Evolutionary conservation across 2,329 filamentous ascomycete species (phyloP).

Genomic region (Aspergillus sp.): DNA sequence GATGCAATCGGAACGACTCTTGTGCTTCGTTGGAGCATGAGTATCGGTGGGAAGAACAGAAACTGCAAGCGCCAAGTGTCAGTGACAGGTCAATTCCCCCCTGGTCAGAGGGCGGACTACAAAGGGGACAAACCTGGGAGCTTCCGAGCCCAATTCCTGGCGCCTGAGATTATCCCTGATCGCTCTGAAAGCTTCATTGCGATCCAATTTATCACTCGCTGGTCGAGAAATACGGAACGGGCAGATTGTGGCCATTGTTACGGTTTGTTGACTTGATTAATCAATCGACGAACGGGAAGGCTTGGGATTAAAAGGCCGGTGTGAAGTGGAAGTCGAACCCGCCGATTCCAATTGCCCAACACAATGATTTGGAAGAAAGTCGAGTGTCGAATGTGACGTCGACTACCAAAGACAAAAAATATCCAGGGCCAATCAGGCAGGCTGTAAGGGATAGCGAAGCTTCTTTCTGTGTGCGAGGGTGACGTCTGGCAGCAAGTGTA

Average conservation of each 20-base stretch:
- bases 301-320: background rate
- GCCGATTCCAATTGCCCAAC: background rate
- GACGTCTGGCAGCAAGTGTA: conserved; percentile 16
- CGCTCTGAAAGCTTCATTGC: conserved; percentile 40
- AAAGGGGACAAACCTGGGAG: conserved; percentile 34
- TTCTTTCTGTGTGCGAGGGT: conserved; percentile 14
- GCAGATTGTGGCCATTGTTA: conserved; percentile 26
- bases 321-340: background rate
- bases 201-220: conserved; percentile 36
- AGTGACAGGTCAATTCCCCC: conserved; percentile 7
- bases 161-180: conserved; percentile 41
- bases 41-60: conserved; percentile 42
- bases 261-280: conserved; percentile 2
- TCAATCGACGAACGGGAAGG: background rate
- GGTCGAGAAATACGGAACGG: conserved; percentile 40
- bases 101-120: background rate
- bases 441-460: conserved; percentile 13
- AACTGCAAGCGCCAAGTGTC: conserved; percentile 30
- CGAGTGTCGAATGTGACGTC: conserved; percentile 17
- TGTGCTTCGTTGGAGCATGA: conserved; percentile 37
- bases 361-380: background rate
- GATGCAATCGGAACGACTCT: conserved; percentile 54
- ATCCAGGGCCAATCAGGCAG: conserved; percentile 19
- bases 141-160: conserved; percentile 41
- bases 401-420: conserved; percentile 17